A percentile compares a stretch with the other conserved stretches of the same genome.
Evolutionary conservation across 345 rosid genomes (phyloP).

Genomic region (Rhizophora mangle): DNA sequence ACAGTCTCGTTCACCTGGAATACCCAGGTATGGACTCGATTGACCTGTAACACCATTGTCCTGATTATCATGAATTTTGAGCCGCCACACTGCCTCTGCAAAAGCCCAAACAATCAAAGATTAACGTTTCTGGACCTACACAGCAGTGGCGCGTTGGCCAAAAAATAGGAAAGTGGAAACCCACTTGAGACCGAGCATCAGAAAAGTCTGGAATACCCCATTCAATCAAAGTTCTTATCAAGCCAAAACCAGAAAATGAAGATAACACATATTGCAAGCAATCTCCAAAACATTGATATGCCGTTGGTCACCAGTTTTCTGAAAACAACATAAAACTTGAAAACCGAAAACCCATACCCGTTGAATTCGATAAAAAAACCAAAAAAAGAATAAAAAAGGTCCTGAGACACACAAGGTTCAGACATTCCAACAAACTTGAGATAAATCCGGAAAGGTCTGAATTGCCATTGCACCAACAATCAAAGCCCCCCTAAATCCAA

Average conservation of each 20-base stretch:
- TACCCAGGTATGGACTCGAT: slow-evolving; percentile 54
- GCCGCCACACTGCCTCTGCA: background rate
- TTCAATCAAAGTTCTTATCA: background rate
- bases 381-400: no score
- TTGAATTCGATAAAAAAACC: no score
- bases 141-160: background rate
- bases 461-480: background rate
- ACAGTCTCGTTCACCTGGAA: slow-evolving; percentile 75
- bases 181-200: background rate
- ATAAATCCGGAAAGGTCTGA: background rate
- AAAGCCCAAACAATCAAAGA: background rate
- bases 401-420: no score
- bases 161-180: background rate
- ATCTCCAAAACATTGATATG: no score
- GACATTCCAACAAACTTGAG: no score
- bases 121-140: background rate
- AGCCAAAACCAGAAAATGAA: no score
- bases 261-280: no score
- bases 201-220: background rate
- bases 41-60: background rate
- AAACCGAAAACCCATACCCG: no score
- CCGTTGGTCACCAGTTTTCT: no score
- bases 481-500: background rate
- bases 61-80: background rate
- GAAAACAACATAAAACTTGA: no score